A percentile compares a stretch with the other conserved stretches of the same genome.
phyloP scores from a whole-genome alignment of 108 stramenopile genomes.

The Aurantiochytrium sp. region DNA sequence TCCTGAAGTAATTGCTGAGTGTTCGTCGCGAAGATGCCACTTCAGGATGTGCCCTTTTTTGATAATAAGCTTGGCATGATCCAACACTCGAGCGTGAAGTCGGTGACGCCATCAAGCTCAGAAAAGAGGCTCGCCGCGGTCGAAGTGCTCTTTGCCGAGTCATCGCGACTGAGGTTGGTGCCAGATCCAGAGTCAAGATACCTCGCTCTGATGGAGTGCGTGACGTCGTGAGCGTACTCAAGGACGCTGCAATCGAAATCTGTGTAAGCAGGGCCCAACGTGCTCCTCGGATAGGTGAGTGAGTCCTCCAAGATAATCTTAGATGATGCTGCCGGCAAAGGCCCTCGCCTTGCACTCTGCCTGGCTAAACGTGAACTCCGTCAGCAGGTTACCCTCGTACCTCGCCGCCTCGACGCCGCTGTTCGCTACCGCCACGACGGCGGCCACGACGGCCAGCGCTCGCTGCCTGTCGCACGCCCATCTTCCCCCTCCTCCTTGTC shows the following conservation, averaged over 20 bases:
- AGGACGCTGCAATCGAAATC: background rate
- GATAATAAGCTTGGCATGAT: background rate
- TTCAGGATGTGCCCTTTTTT: background rate
- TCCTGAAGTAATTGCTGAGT: too few relatives aligned
- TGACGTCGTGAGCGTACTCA: background rate
- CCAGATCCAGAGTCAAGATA: background rate
- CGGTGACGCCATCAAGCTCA: background rate
- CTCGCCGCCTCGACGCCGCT: too few relatives aligned
- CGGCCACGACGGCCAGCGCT: too few relatives aligned
- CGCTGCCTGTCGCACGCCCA: too few relatives aligned
- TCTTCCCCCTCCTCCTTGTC: too few relatives aligned
- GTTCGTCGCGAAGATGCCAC: too few relatives aligned
- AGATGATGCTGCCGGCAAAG: background rate
- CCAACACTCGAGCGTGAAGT: background rate
- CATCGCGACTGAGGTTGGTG: background rate
- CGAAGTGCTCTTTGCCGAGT: background rate
- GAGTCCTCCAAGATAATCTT: background rate
- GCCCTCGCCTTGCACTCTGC: background rate
- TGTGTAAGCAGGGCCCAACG: background rate
- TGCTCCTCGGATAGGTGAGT: background rate
- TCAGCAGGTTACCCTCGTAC: background rate
- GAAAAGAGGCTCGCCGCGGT: background rate
- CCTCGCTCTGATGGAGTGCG: background rate
- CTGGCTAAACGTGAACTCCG: background rate
- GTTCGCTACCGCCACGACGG: too few relatives aligned